These are phyloP conservation scores for Eucalyptus pauciflora DNA, from an alignment of 345 rosid genomes.

Conservation along the genomic window DNA sequence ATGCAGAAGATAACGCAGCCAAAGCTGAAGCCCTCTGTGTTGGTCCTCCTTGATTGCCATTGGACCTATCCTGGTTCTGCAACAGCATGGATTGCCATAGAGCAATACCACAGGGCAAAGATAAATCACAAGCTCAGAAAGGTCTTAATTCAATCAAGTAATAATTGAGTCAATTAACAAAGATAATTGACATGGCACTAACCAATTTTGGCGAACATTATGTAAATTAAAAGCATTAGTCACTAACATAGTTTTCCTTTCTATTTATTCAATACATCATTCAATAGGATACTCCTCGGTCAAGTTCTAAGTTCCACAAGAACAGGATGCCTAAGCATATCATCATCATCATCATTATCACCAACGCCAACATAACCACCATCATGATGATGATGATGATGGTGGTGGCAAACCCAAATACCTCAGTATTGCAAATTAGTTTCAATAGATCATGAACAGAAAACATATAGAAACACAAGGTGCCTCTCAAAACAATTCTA, in stretches of 20 bases:
- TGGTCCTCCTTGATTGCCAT: slow-evolving; percentile 77
- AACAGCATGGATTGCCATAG: background rate
- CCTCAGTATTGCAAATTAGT: background rate
- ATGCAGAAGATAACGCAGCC: slow-evolving; percentile 92
- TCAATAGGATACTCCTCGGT: background rate
- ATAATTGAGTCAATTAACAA: background rate
- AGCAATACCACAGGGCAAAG: background rate
- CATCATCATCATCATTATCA: background rate
- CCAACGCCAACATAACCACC: background rate
- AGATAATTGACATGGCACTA: background rate
- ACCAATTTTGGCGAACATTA: background rate
- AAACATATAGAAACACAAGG: background rate
- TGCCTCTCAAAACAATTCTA: background rate
- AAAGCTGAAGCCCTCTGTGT: slow-evolving; percentile 98
- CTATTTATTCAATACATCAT: background rate
- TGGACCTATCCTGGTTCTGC: slow-evolving; percentile 45
- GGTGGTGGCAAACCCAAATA: background rate
- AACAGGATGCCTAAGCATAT: background rate
- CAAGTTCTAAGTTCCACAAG: background rate
- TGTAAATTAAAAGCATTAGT: background rate
- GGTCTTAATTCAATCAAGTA: background rate
- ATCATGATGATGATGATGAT: background rate
- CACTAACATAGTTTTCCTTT: background rate
- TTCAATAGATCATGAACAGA: background rate
- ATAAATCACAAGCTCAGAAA: background rate